Base-by-base conservation (phyloP, 2,329 filamentous ascomycete genomes). In the Stylonectria norvegica region DNA sequence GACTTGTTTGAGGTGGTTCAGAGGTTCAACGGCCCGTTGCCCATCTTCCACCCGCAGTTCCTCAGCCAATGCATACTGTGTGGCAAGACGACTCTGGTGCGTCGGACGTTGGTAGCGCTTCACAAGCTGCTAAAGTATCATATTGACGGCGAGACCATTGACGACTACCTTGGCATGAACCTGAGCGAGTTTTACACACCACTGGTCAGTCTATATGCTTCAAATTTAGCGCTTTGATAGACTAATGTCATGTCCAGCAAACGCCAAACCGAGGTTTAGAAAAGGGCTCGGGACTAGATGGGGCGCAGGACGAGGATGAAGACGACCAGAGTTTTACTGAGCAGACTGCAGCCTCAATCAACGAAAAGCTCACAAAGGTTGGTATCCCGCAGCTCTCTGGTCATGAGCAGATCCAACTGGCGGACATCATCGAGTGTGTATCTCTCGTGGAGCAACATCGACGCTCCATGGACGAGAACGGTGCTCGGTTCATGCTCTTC, bases 1-100 rank as follows among this genome's bases (percentile, higher is more conserved):
- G 83, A 93, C 58, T 69, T 95, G 4, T 95, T 94, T 51, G 81
- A 90, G 27, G 77, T 89, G 7, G 86, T 94, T 9, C 85, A 86
- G 51, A 75, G 86, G 45, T 72, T 97, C 34, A 97, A 96, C 57
- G 87, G 89, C 0, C 86, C 90, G 3, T 69, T 97, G 5, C 89
- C 93, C 0, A 75, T 94, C 2, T 98, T 95, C 55, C 91, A 98
- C 56, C 93, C 93, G 0, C 89, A 95, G 56, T 87, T 95, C 43
- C 67, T 97, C 18, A 85, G 86, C 37, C 87, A 96, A 61, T 91
- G 86, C 54, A 88, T 95, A 25, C 71, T 95, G 18, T 78, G 83
- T 15, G 91, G 90, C 1, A 95, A 95, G 59, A 75, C 76, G 22
- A 61, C 66, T 4, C 63, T 89, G 5, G 88, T 93, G 2, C 83